phyloP scores from a whole-genome alignment of 1,139 yeast genomes.

The Yarrowia galli region DNA sequence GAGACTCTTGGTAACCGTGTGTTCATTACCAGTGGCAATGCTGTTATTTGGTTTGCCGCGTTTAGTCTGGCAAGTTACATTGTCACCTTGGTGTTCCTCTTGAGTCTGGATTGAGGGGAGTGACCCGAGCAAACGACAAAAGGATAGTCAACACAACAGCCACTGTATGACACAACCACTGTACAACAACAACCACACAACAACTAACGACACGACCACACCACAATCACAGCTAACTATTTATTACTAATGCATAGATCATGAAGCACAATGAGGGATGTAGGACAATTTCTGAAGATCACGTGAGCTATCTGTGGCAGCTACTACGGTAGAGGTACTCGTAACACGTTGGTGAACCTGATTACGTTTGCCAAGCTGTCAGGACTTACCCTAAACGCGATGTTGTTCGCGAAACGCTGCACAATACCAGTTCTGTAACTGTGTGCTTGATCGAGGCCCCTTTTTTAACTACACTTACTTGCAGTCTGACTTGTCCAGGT shows the following conservation, averaged over 20 bases:
- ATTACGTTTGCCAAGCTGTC: no score
- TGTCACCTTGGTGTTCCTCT: slow-evolving; percentile 44
- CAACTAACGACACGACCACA: not conserved
- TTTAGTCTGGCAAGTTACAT: slow-evolving; percentile 47
- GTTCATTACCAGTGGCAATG: slow-evolving; percentile 48
- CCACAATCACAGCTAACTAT: not conserved
- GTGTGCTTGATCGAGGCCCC: no score
- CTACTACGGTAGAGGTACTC: no score
- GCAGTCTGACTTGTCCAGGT: no score
- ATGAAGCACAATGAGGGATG: no score
- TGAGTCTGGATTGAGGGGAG: slow-evolving; percentile 1
- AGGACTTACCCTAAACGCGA: no score
- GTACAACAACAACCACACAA: not conserved
- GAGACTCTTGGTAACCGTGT: slow-evolving; percentile 40
- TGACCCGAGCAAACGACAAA: not conserved
- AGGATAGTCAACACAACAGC: not conserved
- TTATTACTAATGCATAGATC: not conserved
- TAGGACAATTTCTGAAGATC: no score
- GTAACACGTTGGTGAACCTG: no score
- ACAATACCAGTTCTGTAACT: no score
- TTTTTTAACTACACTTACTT: no score
- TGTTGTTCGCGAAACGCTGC: no score
- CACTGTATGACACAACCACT: not conserved
- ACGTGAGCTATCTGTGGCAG: no score
- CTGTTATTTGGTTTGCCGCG: slow-evolving; percentile 47